These are phyloP conservation scores for Fusarium nygamai DNA, from an alignment of 2,329 filamentous ascomycete genomes.

Conservation along the genomic window DNA sequence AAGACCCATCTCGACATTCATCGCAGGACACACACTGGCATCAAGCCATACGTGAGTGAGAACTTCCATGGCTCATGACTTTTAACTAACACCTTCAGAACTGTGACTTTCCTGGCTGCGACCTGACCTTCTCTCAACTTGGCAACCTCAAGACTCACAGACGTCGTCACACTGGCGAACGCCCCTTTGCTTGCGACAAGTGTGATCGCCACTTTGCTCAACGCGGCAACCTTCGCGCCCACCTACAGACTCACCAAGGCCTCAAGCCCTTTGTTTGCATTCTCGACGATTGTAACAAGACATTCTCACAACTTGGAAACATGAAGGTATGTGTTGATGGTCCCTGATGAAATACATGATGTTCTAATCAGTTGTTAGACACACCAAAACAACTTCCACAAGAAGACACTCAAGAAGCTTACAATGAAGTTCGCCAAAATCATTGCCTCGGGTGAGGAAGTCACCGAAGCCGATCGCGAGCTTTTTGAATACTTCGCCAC, in stretches of 20 bases:
- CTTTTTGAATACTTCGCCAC: slow-evolving; percentile 85
- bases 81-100: slow-evolving; percentile 53
- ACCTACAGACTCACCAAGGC: slow-evolving; percentile 82
- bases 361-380: slow-evolving; percentile 60
- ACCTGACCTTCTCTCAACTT: slow-evolving; percentile 84
- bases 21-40: slow-evolving; percentile 85
- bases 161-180: slow-evolving; percentile 86
- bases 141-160: slow-evolving; percentile 95
- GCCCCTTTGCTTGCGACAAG: slow-evolving; percentile 80
- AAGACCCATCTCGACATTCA: slow-evolving; percentile 96
- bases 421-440: slow-evolving; percentile 73
- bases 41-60: slow-evolving; percentile 85
- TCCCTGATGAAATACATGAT: background rate
- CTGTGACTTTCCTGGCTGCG: slow-evolving; percentile 78
- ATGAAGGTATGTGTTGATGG: slow-evolving; percentile 73
- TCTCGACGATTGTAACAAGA: slow-evolving; percentile 85
- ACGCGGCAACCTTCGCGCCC: slow-evolving; percentile 84
- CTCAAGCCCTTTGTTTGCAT: slow-evolving; percentile 83
- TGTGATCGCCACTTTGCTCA: slow-evolving; percentile 88
- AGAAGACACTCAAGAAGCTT: slow-evolving; percentile 74
- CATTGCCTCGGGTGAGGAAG: slow-evolving; percentile 63
- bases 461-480: slow-evolving; percentile 75
- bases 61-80: background rate
- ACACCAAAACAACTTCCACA: slow-evolving; percentile 95
- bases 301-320: slow-evolving; percentile 90